Percentiles rank a stretch among this genome's conserved stretches.
Evolutionary conservation across 495 filamentous ascomycete genomes (phyloP).

Genomic region (Podospora conica): DNA sequence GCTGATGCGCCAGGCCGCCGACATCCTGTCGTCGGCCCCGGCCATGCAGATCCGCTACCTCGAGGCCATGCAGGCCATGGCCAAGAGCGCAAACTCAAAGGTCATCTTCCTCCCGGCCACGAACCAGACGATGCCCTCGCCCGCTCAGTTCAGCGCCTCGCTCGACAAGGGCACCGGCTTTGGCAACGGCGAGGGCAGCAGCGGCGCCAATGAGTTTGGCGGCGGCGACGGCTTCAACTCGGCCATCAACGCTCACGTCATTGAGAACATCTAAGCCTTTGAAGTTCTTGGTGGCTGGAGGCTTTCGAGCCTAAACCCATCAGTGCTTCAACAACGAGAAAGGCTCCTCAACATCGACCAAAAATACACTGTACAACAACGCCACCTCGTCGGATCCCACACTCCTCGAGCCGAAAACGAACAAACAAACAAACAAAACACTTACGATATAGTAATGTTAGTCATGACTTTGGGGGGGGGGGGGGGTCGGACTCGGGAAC

Average conservation of each 20-base stretch:
- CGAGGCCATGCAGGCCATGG: constrained; percentile 99
- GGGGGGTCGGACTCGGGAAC: neutral
- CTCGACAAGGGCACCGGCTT: constrained; percentile 16
- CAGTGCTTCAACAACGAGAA: neutral
- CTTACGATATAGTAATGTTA: neutral
- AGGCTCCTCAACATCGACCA: neutral
- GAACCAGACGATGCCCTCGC: constrained; percentile 56
- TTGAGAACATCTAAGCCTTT: constrained; percentile 72
- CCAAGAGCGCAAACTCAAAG: constrained; percentile 90
- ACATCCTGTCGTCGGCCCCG: constrained; percentile 86
- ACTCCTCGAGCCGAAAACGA: neutral
- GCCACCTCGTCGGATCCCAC: neutral
- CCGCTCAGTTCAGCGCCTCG: constrained; percentile 30
- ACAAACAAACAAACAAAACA: neutral
- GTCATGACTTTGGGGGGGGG: neutral
- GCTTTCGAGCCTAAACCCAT: neutral
- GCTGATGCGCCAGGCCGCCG: constrained; percentile 95
- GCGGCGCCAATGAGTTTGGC: constrained; percentile 38
- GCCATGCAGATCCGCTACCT: constrained; percentile 99
- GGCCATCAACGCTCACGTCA: constrained; percentile 75
- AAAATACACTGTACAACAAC: constrained; percentile 5
- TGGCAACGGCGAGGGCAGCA: neutral
- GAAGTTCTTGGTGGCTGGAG: neutral
- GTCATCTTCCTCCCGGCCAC: constrained; percentile 86
- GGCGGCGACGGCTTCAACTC: constrained; percentile 60